These are phyloP conservation scores for Ilex paraguariensis DNA, from an alignment of 305 asterid species.

Conservation along the genomic window DNA sequence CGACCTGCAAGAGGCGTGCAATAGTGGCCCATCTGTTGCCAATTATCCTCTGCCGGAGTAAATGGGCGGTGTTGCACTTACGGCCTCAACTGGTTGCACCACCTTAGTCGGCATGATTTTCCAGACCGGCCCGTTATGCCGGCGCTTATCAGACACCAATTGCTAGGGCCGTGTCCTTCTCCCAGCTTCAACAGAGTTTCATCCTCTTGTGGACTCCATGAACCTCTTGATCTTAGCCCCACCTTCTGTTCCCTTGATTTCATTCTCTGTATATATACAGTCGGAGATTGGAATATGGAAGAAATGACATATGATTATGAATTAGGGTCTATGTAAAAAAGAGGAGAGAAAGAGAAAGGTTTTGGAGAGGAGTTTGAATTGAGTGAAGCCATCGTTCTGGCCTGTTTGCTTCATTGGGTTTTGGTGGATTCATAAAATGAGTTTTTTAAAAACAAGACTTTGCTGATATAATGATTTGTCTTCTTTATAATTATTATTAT, in stretches of 20 bases:
- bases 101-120: constrained; percentile 64
- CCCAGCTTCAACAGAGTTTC: constrained; percentile 36
- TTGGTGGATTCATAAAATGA: too few species aligned
- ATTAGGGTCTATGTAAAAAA: too few species aligned
- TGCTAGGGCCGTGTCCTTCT: constrained; percentile 58
- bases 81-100: constrained; percentile 79
- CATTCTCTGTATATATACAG: constrained; percentile 2
- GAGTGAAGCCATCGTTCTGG: too few species aligned
- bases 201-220: constrained; percentile 64
- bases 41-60: constrained; percentile 46
- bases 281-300: neutral
- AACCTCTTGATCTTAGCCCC: constrained; percentile 40
- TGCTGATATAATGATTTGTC: too few species aligned
- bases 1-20: constrained; percentile 50
- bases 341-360: too few species aligned
- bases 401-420: too few species aligned
- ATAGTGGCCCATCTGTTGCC: constrained; percentile 73
- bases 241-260: constrained; percentile 1
- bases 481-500: too few species aligned
- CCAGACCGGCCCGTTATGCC: constrained; percentile 66
- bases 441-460: too few species aligned
- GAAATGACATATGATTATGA: neutral
- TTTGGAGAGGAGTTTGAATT: too few species aligned
- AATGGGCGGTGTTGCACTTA: constrained; percentile 59
- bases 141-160: constrained; percentile 58